phyloP scores from a whole-genome alignment of 805 yeast species.

The Metschnikowia bowlesiae region DNA sequence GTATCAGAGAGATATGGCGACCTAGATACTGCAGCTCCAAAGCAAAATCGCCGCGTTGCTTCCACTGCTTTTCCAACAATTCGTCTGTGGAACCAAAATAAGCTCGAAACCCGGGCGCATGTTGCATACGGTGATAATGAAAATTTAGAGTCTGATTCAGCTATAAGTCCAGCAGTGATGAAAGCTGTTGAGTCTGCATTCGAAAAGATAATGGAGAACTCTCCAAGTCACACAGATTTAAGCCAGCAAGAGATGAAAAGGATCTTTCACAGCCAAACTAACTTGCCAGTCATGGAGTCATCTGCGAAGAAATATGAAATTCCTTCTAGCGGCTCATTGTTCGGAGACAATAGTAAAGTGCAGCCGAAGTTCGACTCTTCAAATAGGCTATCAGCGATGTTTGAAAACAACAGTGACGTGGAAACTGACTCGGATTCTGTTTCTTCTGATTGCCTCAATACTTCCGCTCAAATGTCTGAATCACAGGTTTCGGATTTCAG shows the following conservation, averaged over 20 bases:
- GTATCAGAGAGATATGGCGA: constrained; percentile 38
- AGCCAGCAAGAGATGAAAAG: constrained; percentile 1
- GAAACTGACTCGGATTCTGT: constrained; percentile 32
- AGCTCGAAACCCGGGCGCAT: not conserved
- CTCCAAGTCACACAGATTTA: constrained; percentile 8
- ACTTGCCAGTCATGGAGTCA: not conserved
- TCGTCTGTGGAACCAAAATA: not conserved
- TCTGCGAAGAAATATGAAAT: not conserved
- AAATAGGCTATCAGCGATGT: constrained; percentile 25
- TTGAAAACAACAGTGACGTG: constrained; percentile 33
- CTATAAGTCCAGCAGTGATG: constrained; percentile 44
- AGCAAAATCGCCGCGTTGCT: not conserved
- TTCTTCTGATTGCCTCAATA: constrained; percentile 16
- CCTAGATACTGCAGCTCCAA: constrained; percentile 6
- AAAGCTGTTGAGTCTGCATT: constrained; percentile 67
- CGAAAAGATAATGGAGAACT: constrained; percentile 47
- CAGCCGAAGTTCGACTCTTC: not conserved
- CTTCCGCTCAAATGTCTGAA: constrained; percentile 7
- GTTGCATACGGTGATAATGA: not conserved
- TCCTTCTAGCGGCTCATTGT: constrained; percentile 6
- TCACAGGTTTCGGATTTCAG: constrained; percentile 10
- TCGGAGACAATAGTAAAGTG: constrained; percentile 10
- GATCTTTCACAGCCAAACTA: not conserved
- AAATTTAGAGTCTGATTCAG: not conserved
- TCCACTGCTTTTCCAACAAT: constrained; percentile 8